Percentiles rank a stretch among this genome's conserved stretches.
These are phyloP conservation scores for Neonectria neomacrospora DNA, from an alignment of 2,329 filamentous ascomycete genomes.

Conservation along the genomic window DNA sequence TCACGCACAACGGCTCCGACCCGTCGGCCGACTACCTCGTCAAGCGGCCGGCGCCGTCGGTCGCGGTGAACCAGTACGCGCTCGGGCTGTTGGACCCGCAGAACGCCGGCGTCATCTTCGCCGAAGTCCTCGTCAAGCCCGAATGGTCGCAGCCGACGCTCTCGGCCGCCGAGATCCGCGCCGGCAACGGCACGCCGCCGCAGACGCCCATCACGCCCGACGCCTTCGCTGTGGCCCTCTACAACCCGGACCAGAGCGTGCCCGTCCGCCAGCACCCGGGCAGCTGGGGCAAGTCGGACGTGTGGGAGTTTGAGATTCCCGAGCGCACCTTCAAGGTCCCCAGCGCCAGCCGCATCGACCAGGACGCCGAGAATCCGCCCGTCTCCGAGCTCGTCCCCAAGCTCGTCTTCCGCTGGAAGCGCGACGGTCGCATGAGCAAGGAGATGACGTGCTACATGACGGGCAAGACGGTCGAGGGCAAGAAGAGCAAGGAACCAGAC, in stretches of 20 bases:
- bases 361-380: slow-evolving; percentile 62
- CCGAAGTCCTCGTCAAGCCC: slow-evolving; percentile 84
- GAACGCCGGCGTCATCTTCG: slow-evolving; percentile 84
- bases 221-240: slow-evolving; percentile 85
- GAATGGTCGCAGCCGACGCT: slow-evolving; percentile 87
- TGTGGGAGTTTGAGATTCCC: slow-evolving; percentile 94
- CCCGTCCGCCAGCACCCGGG: slow-evolving; percentile 76
- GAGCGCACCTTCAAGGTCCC: slow-evolving; percentile 85
- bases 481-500: slow-evolving; percentile 90
- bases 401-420: slow-evolving; percentile 88
- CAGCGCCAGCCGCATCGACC: slow-evolving; percentile 81
- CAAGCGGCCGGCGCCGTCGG: slow-evolving; percentile 74
- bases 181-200: slow-evolving; percentile 71
- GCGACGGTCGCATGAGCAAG: slow-evolving; percentile 85
- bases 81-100: slow-evolving; percentile 86
- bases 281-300: slow-evolving; percentile 81
- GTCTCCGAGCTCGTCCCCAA: slow-evolving; percentile 71
- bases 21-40: slow-evolving; percentile 84
- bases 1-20: slow-evolving; percentile 80
- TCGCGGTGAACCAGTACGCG: slow-evolving; percentile 85
- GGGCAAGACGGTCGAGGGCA: slow-evolving; percentile 79
- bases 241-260: slow-evolving; percentile 91
- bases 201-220: slow-evolving; percentile 78
- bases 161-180: slow-evolving; percentile 81
- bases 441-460: slow-evolving; percentile 91